Percentiles rank a stretch among this genome's conserved stretches.
These are phyloP conservation scores for Echinochloa phyllopogon DNA, from an alignment of 176 grass and related monocot genomes.

Conservation along the genomic window DNA sequence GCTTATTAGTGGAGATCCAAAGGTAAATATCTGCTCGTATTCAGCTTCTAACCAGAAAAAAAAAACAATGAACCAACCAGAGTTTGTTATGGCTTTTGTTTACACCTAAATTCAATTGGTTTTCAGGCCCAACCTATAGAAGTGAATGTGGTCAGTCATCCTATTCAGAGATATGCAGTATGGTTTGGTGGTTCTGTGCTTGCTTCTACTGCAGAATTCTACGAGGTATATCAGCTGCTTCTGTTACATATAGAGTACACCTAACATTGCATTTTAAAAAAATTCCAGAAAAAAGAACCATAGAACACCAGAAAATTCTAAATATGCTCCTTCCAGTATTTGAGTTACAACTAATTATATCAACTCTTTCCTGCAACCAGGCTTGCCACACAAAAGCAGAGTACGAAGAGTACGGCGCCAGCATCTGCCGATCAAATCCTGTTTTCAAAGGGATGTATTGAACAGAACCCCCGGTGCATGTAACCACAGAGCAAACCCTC, in stretches of 20 bases:
- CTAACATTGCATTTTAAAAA: not conserved
- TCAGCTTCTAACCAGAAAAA: slow-evolving; percentile 9
- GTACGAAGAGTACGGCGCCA: slow-evolving; percentile 94
- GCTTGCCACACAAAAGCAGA: slow-evolving; percentile 99
- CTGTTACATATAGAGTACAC: not conserved
- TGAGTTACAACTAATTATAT: slow-evolving; percentile 16
- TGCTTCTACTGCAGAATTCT: slow-evolving; percentile 97
- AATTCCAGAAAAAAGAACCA: not conserved
- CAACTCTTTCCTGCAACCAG: slow-evolving; percentile 36
- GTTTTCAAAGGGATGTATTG: slow-evolving; percentile 99
- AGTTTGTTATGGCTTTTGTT: slow-evolving; percentile 6
- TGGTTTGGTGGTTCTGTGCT: slow-evolving; percentile 99
- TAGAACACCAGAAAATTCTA: slow-evolving; percentile 12
- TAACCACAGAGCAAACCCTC: not conserved
- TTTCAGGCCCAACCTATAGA: slow-evolving; percentile 90
- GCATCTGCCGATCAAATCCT: slow-evolving; percentile 92
- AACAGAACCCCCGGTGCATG: not conserved
- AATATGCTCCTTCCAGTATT: not conserved
- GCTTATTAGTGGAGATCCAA: slow-evolving; percentile 65
- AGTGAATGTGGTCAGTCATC: slow-evolving; percentile 94
- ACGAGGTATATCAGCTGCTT: slow-evolving; percentile 68
- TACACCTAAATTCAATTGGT: slow-evolving; percentile 26
- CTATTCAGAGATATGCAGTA: slow-evolving; percentile 96
- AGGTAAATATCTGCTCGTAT: slow-evolving; percentile 61
- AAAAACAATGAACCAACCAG: not conserved